Evolutionary conservation across 192 early-diverging fungal species (phyloP), one percentile per base, ranked within the genome.

Genomic region (Entomortierella lignicola): DNA sequence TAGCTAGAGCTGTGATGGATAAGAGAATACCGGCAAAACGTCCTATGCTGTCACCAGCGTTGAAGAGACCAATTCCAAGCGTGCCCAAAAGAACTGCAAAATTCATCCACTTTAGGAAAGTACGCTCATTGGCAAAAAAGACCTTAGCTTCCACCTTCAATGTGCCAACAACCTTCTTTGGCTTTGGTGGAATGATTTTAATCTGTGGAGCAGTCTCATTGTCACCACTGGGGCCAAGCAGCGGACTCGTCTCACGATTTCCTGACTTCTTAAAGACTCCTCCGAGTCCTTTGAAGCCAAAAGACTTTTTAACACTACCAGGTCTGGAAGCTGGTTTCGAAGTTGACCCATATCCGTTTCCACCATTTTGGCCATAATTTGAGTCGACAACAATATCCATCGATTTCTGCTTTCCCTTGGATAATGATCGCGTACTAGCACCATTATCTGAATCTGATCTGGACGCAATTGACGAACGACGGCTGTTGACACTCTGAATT

Each of bases 91-190:
- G 81, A 1, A 92, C 89, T 57, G 87, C 89, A 87, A 91, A 92
- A 44, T 91, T 89, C 85, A 94, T 85, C 94, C 94, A 96, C 23
- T 88, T 84, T 44, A 96, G 85, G 75, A 94, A 96, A 0, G 93
- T 94, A 44, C 94, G 85, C 80, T 96, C 94, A 64, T 96, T 96
- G 47, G 93, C 93, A 82, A 96, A 93, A 59, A 90, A 94, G 8
- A 93, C 91, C 83, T 96, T 96, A 17, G 94, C 92, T 63, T 96
- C 94, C 15, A 94, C 89, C 47, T 91, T 87, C 21, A 93, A 77
- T 10, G 90, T 83, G 25, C 82, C 85, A 2, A 67, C 62, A 18
- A 84, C 55, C 57, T 85, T 87, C 67, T 83, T 84, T 21, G 83
- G 88, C 57, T 70, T 79, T 2, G 75, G 75, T 43, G 75, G 75